Conservation (phyloP, 352 stramenopile species). For the Phytophthora tentaculata region DNA sequence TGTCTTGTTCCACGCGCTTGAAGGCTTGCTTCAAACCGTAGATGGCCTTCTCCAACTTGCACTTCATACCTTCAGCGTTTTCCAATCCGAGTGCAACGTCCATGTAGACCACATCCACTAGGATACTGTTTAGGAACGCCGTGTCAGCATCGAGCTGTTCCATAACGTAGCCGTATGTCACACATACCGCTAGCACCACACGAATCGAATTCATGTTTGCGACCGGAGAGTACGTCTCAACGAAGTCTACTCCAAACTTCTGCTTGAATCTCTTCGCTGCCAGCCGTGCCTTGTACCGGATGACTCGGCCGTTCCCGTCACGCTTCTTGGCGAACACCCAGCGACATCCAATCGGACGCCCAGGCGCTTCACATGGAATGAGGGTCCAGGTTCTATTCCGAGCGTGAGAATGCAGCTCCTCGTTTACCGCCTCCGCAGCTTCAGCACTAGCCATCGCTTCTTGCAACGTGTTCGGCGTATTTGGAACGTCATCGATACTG, state of each 20-base stretch:
- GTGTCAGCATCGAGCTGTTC: constrained; percentile 44
- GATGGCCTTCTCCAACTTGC: constrained; percentile 15
- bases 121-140: constrained; percentile 36
- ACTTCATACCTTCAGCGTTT: not conserved
- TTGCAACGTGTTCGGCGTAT: not conserved
- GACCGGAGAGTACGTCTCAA: not conserved
- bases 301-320: constrained; percentile 36
- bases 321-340: constrained; percentile 49
- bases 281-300: constrained; percentile 37
- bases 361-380: not conserved
- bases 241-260: constrained; percentile 13
- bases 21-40: constrained; percentile 30
- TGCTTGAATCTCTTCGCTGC: constrained; percentile 44
- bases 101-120: constrained; percentile 8
- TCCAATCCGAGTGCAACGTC: not conserved
- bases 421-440: not conserved
- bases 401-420: not conserved
- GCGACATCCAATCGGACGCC: constrained; percentile 25
- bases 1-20: constrained; percentile 23
- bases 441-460: not conserved
- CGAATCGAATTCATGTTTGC: not conserved
- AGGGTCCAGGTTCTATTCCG: not conserved
- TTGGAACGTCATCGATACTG: not conserved
- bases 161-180: constrained; percentile 18
- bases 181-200: not conserved